Percentiles rank a stretch among this genome's conserved stretches.
Evolutionary conservation across 2,329 filamentous ascomycete species (phyloP).

Genomic region (Fusarium annulatum): DNA sequence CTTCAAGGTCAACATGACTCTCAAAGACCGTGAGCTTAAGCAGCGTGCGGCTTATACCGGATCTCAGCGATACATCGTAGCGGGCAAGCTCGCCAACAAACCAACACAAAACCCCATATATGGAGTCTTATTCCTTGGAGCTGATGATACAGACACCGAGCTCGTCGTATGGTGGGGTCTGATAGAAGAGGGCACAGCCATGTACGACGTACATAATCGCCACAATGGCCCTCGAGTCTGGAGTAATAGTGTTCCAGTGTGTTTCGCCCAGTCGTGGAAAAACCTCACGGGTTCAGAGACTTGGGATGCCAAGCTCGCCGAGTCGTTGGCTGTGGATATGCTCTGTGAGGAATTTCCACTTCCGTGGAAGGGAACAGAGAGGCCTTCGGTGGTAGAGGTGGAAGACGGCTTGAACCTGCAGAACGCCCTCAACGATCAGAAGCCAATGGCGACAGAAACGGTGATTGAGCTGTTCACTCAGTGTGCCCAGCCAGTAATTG

Average conservation of each 20-base stretch:
- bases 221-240: constrained; percentile 39
- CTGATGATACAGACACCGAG: constrained; percentile 39
- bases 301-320: constrained; percentile 37
- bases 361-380: constrained; percentile 36
- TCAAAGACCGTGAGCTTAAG: constrained; percentile 36
- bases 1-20: constrained; percentile 41
- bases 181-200: constrained; percentile 42
- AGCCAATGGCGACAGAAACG: constrained; percentile 37
- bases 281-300: constrained; percentile 38
- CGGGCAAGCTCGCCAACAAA: constrained; percentile 34
- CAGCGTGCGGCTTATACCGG: constrained; percentile 44
- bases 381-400: constrained; percentile 41
- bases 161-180: constrained; percentile 46
- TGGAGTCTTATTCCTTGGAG: constrained; percentile 41
- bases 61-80: constrained; percentile 42
- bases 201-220: constrained; percentile 43
- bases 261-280: constrained; percentile 43
- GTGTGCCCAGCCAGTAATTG: constrained; percentile 37
- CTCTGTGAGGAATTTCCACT: constrained; percentile 42
- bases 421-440: constrained; percentile 33
- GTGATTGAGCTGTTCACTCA: constrained; percentile 43
- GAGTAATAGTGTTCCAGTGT: constrained; percentile 45
- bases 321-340: constrained; percentile 42
- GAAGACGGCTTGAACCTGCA: constrained; percentile 40
- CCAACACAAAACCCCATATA: constrained; percentile 44